These are phyloP conservation scores for Globisporangium takayamanum DNA, from an alignment of 352 stramenopile genomes.

Conservation along the genomic window DNA sequence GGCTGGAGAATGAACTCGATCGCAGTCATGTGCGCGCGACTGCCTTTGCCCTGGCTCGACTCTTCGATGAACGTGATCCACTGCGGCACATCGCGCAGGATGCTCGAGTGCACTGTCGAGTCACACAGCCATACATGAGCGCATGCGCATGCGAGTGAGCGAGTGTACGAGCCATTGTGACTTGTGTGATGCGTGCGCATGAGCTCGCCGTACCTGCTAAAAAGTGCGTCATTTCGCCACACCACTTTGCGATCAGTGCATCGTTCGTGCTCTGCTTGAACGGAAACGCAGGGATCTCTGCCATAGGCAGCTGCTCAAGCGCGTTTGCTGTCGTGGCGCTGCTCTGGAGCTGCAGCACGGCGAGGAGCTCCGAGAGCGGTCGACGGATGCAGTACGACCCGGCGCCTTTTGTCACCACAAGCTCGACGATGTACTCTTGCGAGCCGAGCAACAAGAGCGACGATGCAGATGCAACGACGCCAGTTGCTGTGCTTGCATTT, in stretches of 20 bases:
- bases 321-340: background rate
- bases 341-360: slow-evolving; percentile 20
- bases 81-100: slow-evolving; percentile 26
- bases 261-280: slow-evolving; percentile 40
- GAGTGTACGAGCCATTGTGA: background rate
- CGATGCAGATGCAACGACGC: slow-evolving; percentile 28
- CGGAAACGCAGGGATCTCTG: slow-evolving; percentile 36
- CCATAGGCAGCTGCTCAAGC: background rate
- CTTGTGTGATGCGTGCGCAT: background rate
- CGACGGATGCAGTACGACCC: slow-evolving; percentile 53
- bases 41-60: slow-evolving; percentile 31
- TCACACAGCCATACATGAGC: too few species aligned
- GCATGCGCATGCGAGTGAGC: background rate
- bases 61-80: slow-evolving; percentile 61
- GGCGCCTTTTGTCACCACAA: slow-evolving; percentile 46
- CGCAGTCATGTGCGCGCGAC: slow-evolving; percentile 63
- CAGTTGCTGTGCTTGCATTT: slow-evolving; percentile 15
- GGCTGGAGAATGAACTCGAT: slow-evolving; percentile 83
- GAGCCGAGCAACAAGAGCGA: slow-evolving; percentile 18
- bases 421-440: slow-evolving; percentile 40
- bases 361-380: slow-evolving; percentile 31
- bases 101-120: slow-evolving; percentile 12
- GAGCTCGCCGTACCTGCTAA: slow-evolving; percentile 21
- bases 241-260: slow-evolving; percentile 57
- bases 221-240: slow-evolving; percentile 51